These are phyloP conservation scores for Trametes sanguinea DNA, from an alignment of 768 basidiomycete species.

Conservation along the genomic window DNA sequence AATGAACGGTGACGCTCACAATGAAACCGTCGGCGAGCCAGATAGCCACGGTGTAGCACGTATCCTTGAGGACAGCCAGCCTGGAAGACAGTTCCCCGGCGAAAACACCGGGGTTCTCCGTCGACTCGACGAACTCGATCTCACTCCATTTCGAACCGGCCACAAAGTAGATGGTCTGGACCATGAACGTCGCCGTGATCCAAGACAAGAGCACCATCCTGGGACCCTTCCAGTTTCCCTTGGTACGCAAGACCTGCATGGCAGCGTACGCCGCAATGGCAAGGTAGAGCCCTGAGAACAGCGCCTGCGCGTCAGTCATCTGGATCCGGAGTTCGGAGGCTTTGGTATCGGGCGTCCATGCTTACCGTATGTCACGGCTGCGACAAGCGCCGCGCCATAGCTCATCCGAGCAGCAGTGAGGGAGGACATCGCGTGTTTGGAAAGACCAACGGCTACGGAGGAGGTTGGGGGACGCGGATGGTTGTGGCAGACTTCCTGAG, in stretches of 20 bases:
- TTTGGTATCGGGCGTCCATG: too few relatives aligned
- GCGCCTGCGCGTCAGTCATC: too few relatives aligned
- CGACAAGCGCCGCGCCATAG: not conserved
- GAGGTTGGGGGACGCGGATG: too few relatives aligned
- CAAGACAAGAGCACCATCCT: not conserved
- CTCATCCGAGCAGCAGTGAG: not conserved
- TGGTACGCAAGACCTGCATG: not conserved
- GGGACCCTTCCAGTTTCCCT: not conserved
- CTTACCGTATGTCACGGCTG: not conserved
- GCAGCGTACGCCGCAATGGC: not conserved
- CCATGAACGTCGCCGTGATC: not conserved
- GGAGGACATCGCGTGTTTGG: not conserved
- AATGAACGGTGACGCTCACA: not conserved
- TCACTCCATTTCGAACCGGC: not conserved
- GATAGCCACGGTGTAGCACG: not conserved
- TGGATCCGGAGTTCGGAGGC: too few relatives aligned
- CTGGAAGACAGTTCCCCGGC: not conserved
- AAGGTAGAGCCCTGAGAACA: not conserved
- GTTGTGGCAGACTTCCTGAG: too few relatives aligned
- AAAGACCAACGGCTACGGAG: too few relatives aligned
- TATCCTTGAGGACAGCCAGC: slow-evolving; percentile 6
- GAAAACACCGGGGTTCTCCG: not conserved
- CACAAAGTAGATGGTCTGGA: not conserved
- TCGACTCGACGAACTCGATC: slow-evolving; percentile 4
- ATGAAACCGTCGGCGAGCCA: slow-evolving; percentile 6